A percentile compares a stretch with the other conserved stretches of the same genome.
Evolutionary conservation across 2,329 filamentous ascomycete genomes (phyloP).

Genomic region (Thermothelomyces thermophilus): DNA sequence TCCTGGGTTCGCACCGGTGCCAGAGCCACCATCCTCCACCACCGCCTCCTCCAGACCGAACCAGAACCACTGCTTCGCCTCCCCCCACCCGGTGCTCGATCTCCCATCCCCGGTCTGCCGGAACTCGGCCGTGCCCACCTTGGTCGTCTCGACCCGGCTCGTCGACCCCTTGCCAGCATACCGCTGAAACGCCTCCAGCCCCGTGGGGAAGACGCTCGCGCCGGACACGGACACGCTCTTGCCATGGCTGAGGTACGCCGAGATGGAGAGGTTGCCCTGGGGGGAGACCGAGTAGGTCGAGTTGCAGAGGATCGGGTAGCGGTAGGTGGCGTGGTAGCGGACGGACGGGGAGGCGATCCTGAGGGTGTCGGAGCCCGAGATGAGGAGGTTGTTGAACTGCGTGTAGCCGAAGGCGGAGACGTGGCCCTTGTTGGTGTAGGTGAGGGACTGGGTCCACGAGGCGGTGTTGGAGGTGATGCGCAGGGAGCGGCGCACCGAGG

Average conservation of each 20-base stretch:
- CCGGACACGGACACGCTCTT: constrained; percentile 34
- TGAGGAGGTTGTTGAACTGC: constrained; percentile 38
- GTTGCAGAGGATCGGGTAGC: constrained; percentile 56
- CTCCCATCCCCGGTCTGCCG: constrained; percentile 39
- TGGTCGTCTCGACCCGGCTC: constrained; percentile 41
- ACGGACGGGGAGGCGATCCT: neutral
- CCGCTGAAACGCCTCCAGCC: constrained; percentile 49
- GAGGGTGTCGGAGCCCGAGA: constrained; percentile 27
- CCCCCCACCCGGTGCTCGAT: constrained; percentile 46
- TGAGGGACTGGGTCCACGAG: constrained; percentile 53
- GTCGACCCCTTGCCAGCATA: constrained; percentile 25
- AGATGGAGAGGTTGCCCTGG: constrained; percentile 41
- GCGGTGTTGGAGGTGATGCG: constrained; percentile 43
- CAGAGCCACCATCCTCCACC: constrained; percentile 22
- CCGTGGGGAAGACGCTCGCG: constrained; percentile 46
- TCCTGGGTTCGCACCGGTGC: too few relatives aligned
- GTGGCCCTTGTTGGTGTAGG: constrained; percentile 47
- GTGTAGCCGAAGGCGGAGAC: constrained; percentile 31
- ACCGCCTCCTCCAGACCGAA: constrained; percentile 36
- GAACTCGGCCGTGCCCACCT: constrained; percentile 54
- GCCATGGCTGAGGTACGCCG: constrained; percentile 37
- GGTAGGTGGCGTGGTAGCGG: constrained; percentile 38
- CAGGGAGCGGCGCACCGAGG: constrained; percentile 50
- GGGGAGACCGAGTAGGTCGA: constrained; percentile 40
- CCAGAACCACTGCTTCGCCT: constrained; percentile 48